Evolutionary conservation across 805 yeast species (phyloP).

Genomic region (Saturnispora quitensis): DNA sequence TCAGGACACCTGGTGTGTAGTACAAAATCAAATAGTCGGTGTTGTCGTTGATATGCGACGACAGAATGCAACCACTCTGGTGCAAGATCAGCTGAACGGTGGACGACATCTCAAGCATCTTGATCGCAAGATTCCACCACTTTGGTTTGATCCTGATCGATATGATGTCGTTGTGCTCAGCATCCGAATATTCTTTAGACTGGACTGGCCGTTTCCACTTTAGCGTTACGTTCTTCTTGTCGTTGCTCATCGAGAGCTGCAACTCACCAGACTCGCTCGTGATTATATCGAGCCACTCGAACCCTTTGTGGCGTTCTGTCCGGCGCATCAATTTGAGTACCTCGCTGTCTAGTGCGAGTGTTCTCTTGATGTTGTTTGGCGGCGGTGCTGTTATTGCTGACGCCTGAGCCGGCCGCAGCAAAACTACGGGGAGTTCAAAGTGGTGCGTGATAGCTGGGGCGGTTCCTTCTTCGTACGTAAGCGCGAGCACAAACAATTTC

Average conservation of each 20-base stretch:
- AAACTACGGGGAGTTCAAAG: slow-evolving; percentile 61
- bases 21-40: slow-evolving; percentile 59
- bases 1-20: slow-evolving; percentile 31
- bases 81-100: slow-evolving; percentile 48
- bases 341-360: neutral
- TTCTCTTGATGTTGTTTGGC: neutral
- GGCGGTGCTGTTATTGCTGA: neutral
- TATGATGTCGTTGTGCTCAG: slow-evolving; percentile 10
- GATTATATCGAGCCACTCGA: slow-evolving; percentile 42
- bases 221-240: slow-evolving; percentile 43
- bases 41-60: slow-evolving; percentile 56
- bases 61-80: slow-evolving; percentile 48
- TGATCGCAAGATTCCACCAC: slow-evolving; percentile 64
- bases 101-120: slow-evolving; percentile 51
- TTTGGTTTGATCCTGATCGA: slow-evolving; percentile 37
- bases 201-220: slow-evolving; percentile 44
- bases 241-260: slow-evolving; percentile 45
- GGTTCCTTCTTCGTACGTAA: neutral
- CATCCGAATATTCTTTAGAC: slow-evolving; percentile 17
- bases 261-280: slow-evolving; percentile 38
- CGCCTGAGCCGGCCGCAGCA: slow-evolving; percentile 47
- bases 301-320: slow-evolving; percentile 53
- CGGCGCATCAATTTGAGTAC: slow-evolving; percentile 46
- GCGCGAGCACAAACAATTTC: neutral
- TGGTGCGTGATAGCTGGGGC: slow-evolving; percentile 41